Evolutionary conservation across 192 early-diverging fungal species (phyloP), one percentile per base, ranked within the genome.

Genomic region (Backusella luteola): DNA sequence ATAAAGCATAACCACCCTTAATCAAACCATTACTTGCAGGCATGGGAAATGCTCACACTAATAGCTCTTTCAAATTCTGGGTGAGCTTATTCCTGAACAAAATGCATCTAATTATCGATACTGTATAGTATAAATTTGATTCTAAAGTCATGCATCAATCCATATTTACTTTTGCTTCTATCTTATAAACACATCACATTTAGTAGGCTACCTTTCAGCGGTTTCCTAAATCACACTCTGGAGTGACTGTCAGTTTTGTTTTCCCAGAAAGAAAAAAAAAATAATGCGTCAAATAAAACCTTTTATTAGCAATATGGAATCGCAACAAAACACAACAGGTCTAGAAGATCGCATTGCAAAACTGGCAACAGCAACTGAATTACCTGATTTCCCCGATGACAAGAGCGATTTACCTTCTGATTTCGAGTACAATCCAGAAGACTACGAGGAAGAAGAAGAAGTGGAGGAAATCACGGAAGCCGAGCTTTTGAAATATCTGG

Each of bases 341-440:
- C 71, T 85, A 17, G 84, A 82, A 32, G 76, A 67, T 44, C 75
- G 81, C 3, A 85, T 85, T 68, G 76, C 83, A 72, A 78, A 80
- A 21, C 73, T 77, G 38, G 82, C 78, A 1, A 66, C 76, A 21
- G 21, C 69, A 6, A n/a, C 52, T 0, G 71, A 83, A 0, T 46
- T 87, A 23, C 86, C 86, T 11, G 74, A 84, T 34, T 87, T 87
- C 66, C 86, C 86, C 7, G 87, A 85, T 63, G 87, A 88, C 66
- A 80, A 83, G 15, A 84, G 83, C 44, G 84, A 84, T 70, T 71
- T 86, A 1, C 87, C 87, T 6, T 86, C 85, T 11, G 87, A 88
- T 80, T 86, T 84, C 66, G 87, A 88, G 63, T 88, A 88, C 39
- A 68, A 84, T 21, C 80, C 80, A 17, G 80, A 81, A 32, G 83